Evolutionary conservation across 148 eudicot genomes (phyloP), one percentile per base, ranked within the genome.

Genomic region (Persicaria tinctoria): DNA sequence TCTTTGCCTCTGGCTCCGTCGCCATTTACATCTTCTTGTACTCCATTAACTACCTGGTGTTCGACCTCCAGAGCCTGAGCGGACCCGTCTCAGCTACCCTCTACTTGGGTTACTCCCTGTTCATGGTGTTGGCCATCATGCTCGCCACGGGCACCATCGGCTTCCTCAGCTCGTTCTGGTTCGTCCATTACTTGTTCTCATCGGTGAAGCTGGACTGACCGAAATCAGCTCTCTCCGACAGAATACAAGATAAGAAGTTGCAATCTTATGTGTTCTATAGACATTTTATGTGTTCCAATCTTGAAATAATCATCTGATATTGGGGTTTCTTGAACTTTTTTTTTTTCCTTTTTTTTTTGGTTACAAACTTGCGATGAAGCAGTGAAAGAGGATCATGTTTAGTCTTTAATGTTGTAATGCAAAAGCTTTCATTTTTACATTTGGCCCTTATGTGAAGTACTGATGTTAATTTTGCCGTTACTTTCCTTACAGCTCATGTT

Each of bases 1-100:
- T 81, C 62, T 81, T 81, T 60, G 84, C 84, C 45, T 81, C 84
- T 63, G 84, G 84, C 6, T 81, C 84, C 8, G 84, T 81, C 20
- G 84, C 84, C 78, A 75, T 81, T 46, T 81, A 81, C 51, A 81
- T 81, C 70, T 81, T 81, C 51, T 14, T 81, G 27, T 81, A 81
- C 70, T 81, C 84, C 0, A 54, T 81, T 11, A 81, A 81, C 66
- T 81, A 81, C 41, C 81, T 81, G 9, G 75, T 81, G 46, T 81
- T 81, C 49, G 84, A 81, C 59, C 80, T 81, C 4, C 78, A 81
- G 81, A 81, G 81, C 62, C 75, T 81, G 78, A 81, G 84, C 46
- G 84, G 84, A 49, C 84, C 84, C 10, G 71, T 81, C 56, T 81
- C 84, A 8, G 81, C 84, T 18, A 81, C 84, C 20, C 75, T 81